Conservation (phyloP, 768 basidiomycete genomes). For the Serpula lacrymans region DNA sequence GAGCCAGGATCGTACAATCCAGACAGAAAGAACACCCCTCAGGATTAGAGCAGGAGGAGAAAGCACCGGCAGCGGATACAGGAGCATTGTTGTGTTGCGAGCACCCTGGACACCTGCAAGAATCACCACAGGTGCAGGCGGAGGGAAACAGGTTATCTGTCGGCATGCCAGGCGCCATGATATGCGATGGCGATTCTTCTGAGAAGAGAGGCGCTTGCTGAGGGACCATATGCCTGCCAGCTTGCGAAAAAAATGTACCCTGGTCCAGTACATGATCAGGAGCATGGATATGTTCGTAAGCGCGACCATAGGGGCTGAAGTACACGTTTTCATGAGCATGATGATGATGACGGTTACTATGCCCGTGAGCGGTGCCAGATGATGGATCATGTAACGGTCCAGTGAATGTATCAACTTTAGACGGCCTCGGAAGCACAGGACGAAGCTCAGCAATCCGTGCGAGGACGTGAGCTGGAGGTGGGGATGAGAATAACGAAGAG, state of each 20-base stretch:
- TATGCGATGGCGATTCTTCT: constrained; percentile 19
- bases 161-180: constrained; percentile 9
- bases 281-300: constrained; percentile 51
- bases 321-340: constrained; percentile 48
- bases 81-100: constrained; percentile 46
- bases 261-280: constrained; percentile 27
- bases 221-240: constrained; percentile 16
- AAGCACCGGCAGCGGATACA: constrained; percentile 34
- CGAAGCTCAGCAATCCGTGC: constrained; percentile 64
- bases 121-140: constrained; percentile 59
- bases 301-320: constrained; percentile 68
- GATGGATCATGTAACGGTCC: constrained; percentile 50
- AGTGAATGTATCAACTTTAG: constrained; percentile 14
- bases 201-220: constrained; percentile 20
- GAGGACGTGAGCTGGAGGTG: constrained; percentile 42
- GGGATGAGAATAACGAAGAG: constrained; percentile 11
- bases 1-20: constrained; percentile 58
- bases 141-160: constrained; percentile 36
- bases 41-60: constrained; percentile 36
- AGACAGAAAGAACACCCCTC: constrained; percentile 47
- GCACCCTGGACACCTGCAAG: constrained; percentile 65
- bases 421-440: constrained; percentile 66
- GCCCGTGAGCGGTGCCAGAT: constrained; percentile 38
- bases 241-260: constrained; percentile 10
- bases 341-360: constrained; percentile 45